These are phyloP conservation scores for Massarina eburnea DNA, from an alignment of 2,329 filamentous ascomycete species.

Conservation along the genomic window DNA sequence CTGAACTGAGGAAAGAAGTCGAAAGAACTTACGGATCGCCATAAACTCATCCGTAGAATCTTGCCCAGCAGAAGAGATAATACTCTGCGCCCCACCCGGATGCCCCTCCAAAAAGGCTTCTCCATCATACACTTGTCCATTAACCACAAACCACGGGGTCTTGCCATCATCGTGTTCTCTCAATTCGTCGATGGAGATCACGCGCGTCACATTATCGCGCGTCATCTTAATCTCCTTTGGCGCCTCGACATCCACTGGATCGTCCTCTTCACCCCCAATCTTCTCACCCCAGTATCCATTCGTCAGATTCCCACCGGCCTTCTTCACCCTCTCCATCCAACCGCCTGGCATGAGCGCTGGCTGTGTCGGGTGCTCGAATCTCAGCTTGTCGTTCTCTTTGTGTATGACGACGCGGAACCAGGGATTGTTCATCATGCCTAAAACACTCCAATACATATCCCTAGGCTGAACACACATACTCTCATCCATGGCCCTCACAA, in stretches of 20 bases:
- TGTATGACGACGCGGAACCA: conserved; percentile 84
- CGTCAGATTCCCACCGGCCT: conserved; percentile 72
- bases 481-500: conserved; percentile 88
- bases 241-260: conserved; percentile 49
- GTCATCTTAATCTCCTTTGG: conserved; percentile 75
- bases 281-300: conserved; percentile 87
- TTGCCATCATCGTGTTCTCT: conserved; percentile 65
- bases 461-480: conserved; percentile 81
- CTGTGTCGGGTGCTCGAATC: conserved; percentile 88
- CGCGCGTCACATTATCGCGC: conserved; percentile 63
- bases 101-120: conserved; percentile 78
- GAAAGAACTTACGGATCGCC: conserved; percentile 72
- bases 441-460: conserved; percentile 94
- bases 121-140: conserved; percentile 87
- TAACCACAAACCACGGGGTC: conserved; percentile 83
- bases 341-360: conserved; percentile 75
- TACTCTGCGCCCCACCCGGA: conserved; percentile 83
- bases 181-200: conserved; percentile 72
- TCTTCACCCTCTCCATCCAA: conserved; percentile 93
- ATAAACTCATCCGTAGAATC: conserved; percentile 88
- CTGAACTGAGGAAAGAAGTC: too few species aligned
- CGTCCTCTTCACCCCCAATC: conserved; percentile 54
- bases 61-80: conserved; percentile 76
- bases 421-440: conserved; percentile 98
- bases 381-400: conserved; percentile 63